Evolutionary conservation across 768 basidiomycete species (phyloP).

Genomic region (Suillus paluster): DNA sequence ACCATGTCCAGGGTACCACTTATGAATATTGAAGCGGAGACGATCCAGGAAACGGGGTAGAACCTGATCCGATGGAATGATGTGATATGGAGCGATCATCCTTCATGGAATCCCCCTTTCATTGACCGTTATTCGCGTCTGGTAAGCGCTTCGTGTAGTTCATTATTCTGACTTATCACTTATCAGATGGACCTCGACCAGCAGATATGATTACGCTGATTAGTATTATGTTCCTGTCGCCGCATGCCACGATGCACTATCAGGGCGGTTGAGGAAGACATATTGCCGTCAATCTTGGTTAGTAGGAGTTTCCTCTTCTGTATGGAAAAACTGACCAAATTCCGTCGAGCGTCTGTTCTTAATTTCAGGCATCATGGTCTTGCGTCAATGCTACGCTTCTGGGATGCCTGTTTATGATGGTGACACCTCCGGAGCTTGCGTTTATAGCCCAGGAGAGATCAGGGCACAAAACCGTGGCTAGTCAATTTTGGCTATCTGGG

Average conservation of each 20-base stretch:
- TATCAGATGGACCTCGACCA: conserved; percentile 2
- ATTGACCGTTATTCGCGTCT: not conserved
- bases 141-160: not conserved
- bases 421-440: not conserved
- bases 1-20: not conserved
- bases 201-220: not conserved
- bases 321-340: not conserved
- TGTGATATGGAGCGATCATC: not conserved
- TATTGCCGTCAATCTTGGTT: not conserved
- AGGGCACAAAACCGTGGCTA: not conserved
- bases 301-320: not conserved
- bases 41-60: not conserved
- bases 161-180: conserved; percentile 1
- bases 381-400: not conserved
- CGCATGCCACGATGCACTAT: not conserved
- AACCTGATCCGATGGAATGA: not conserved
- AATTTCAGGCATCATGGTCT: not conserved
- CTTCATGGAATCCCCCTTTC: conserved; percentile 1
- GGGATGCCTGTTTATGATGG: not conserved
- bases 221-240: not conserved
- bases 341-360: not conserved
- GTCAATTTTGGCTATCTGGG: conserved; percentile 5
- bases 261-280: not conserved
- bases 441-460: not conserved
- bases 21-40: not conserved